Evolutionary conservation across 805 yeast genomes (phyloP).

Genomic region (Starmera quercuum): DNA sequence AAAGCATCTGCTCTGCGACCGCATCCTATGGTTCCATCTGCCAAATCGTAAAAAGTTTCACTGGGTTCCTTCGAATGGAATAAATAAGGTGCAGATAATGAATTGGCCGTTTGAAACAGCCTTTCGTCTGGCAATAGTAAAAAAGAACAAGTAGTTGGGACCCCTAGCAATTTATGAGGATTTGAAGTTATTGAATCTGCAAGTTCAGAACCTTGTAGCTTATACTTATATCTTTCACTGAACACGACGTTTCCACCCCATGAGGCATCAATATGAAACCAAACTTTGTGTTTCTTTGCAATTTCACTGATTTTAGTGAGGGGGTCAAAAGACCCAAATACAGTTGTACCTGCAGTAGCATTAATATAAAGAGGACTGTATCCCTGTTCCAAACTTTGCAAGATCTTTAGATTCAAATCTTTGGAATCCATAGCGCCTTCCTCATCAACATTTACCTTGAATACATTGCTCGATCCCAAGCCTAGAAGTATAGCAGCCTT

Average conservation of each 20-base stretch:
- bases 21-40: conserved; percentile 90
- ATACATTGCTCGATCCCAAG: conserved; percentile 52
- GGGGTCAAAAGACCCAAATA: conserved; percentile 76
- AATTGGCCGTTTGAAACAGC: conserved; percentile 62
- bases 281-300: conserved; percentile 46
- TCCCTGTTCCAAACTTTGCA: conserved; percentile 40
- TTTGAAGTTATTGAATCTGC: conserved; percentile 77
- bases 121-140: conserved; percentile 62
- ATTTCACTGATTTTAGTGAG: conserved; percentile 45
- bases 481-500: conserved; percentile 77
- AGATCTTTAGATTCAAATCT: conserved; percentile 39
- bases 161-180: conserved; percentile 88
- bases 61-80: conserved; percentile 54
- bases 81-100: conserved; percentile 71
- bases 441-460: conserved; percentile 50
- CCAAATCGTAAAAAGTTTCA: conserved; percentile 61
- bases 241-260: conserved; percentile 88
- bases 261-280: conserved; percentile 86
- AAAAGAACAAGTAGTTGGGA: conserved; percentile 71
- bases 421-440: conserved; percentile 51
- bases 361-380: conserved; percentile 67
- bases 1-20: conserved; percentile 81
- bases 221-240: conserved; percentile 36
- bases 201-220: conserved; percentile 49
- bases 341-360: conserved; percentile 88